Base-by-base conservation (phyloP, 768 basidiomycete genomes). In the Russula sp. region DNA sequence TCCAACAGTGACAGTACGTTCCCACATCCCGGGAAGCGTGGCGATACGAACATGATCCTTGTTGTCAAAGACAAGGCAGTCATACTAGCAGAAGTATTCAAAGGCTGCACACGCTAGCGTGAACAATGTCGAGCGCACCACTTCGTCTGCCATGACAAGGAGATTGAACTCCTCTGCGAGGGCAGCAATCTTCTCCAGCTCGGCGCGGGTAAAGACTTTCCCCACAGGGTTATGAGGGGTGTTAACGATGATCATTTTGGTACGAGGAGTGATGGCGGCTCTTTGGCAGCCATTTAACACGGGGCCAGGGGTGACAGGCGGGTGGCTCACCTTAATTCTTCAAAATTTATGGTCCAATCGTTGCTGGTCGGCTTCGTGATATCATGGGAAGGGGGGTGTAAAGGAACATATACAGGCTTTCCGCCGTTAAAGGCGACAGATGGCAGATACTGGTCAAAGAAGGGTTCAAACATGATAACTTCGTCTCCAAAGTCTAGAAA, bases 161-260 rank as follows among this genome's bases (percentile, higher is more conserved):
- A 98, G 81, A 72, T 99, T 94, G 74, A 89, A 88, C 75, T 98
- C 92, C 71, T 92, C 85, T 4, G 95, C 94, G 27, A 99, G 75
- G 56, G 80, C 83, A 35, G 95, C 95, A 61, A 99, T 93, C 57
- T 82, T 78, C 66, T 90, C 85, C 2, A 99, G 81, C 73, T 99
- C 97, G 53, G 80, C 71, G 61, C 81, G 82, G 6, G 86, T 89
- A 73, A 97, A 98, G 40, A 98, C 93, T 75, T 99, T 99, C 53
- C 97, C 97, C n/a, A 98, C 83, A 27, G 97, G 97, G 74, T 98
- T 98, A 75, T 98, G 95, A 6, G 95, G 94, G 2, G 96, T 98
- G 75, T 97, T 98, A 68, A 97, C 79, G 67, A 97, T 90, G 66
- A 98, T 92, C 75, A 94, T 91, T 75, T 98, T 99, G 7, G 94